Evolutionary conservation across 1,284 basidiomycete species (phyloP).

Genomic region (Malassezia obtusa): DNA sequence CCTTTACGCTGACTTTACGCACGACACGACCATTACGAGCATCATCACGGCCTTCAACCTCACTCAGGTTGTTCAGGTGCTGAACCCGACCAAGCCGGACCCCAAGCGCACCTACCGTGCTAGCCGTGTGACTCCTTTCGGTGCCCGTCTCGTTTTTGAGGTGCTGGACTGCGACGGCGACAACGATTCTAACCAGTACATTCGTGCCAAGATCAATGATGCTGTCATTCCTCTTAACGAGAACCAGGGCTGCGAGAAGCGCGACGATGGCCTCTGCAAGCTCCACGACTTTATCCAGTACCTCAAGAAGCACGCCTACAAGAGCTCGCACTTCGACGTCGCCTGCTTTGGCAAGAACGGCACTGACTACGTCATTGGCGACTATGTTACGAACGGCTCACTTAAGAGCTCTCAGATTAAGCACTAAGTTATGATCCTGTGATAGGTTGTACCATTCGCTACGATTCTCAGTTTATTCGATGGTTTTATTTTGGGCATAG

Average conservation of each 20-base stretch:
- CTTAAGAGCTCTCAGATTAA: background rate
- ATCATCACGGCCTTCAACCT: conserved; percentile 40
- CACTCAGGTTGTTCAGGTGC: conserved; percentile 29
- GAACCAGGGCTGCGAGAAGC: conserved; percentile 57
- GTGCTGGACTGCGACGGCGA: conserved; percentile 26
- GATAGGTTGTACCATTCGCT: background rate
- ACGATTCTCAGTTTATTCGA: background rate
- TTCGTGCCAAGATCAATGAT: conserved; percentile 70
- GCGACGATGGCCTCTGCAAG: conserved; percentile 69
- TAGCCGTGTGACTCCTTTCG: conserved; percentile 30
- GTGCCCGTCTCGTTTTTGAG: conserved; percentile 27
- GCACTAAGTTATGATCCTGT: background rate
- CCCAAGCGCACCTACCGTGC: conserved; percentile 26
- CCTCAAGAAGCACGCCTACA: conserved; percentile 21
- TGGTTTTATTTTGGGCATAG: too few relatives aligned
- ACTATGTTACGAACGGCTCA: conserved; percentile 27
- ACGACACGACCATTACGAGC: conserved; percentile 34
- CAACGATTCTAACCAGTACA: conserved; percentile 52
- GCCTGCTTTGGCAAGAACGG: conserved; percentile 36
- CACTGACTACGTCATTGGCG: conserved; percentile 30
- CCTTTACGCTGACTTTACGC: conserved; percentile 40
- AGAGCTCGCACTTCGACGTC: conserved; percentile 33
- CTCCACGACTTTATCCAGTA: conserved; percentile 61
- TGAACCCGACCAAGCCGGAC: conserved; percentile 22
- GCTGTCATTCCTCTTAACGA: conserved; percentile 57